phyloP scores from a whole-genome alignment of 106 monocot species.

The Hemerocallis citrina region DNA sequence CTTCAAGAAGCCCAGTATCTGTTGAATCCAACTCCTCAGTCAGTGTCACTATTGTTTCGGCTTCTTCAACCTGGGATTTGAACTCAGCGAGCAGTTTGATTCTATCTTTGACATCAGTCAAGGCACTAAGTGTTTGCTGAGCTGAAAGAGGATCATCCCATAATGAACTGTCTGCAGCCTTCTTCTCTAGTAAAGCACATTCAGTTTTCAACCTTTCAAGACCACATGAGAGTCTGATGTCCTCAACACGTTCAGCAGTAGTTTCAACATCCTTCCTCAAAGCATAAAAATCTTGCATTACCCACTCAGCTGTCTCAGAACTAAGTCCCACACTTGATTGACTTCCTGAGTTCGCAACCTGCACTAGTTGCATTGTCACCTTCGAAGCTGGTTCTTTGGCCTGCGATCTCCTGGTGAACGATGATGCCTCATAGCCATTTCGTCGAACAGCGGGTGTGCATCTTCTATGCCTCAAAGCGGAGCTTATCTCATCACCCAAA shows the following conservation, averaged over 20 bases:
- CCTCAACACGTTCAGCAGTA: constrained; percentile 53
- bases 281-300: constrained; percentile 96
- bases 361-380: too few relatives aligned
- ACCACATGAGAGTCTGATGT: constrained; percentile 69
- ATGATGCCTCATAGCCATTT: too few relatives aligned
- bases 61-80: constrained; percentile 90
- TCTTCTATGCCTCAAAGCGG: too few relatives aligned
- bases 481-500: too few relatives aligned
- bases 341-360: too few relatives aligned
- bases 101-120: constrained; percentile 90
- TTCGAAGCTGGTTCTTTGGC: too few relatives aligned
- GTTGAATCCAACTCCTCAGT: constrained; percentile 87
- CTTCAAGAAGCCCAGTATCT: constrained; percentile 79
- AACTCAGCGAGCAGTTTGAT: constrained; percentile 79
- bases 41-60: constrained; percentile 87
- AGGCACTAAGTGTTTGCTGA: constrained; percentile 67
- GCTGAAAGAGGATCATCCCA: constrained; percentile 92
- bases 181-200: constrained; percentile 55
- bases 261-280: constrained; percentile 87
- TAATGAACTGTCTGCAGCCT: constrained; percentile 75
- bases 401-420: too few relatives aligned
- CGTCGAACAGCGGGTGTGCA: too few relatives aligned
- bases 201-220: constrained; percentile 72
- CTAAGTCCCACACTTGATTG: too few relatives aligned
- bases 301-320: too few relatives aligned